Conservation (phyloP, 2,329 filamentous ascomycete genomes). For the Elsinoe ampelina region DNA sequence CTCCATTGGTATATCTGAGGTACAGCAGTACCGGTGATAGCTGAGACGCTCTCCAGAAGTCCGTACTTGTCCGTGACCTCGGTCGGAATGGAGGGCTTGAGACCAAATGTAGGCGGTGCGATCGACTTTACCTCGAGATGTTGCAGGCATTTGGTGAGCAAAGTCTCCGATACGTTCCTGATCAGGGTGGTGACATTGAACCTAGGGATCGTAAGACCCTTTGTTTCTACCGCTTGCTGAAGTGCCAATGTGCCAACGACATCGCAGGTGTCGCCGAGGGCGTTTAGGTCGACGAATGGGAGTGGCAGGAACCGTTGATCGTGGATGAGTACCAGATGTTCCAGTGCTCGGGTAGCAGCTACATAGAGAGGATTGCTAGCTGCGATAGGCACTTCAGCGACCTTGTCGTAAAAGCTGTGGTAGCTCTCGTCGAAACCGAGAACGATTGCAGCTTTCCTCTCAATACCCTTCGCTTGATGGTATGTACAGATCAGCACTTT, state of each 20-base stretch:
- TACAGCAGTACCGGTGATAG: neutral
- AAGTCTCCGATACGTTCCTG: neutral
- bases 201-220: no score
- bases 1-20: neutral
- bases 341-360: neutral
- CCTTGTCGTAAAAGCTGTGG: neutral
- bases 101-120: neutral
- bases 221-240: neutral
- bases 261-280: neutral
- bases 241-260: neutral
- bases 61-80: neutral
- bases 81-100: neutral
- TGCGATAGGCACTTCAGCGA: neutral
- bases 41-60: neutral
- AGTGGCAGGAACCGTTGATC: neutral
- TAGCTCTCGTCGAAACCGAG: neutral
- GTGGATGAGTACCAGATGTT: neutral
- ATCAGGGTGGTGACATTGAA: no score
- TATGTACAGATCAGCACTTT: neutral
- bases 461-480: neutral
- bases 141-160: neutral
- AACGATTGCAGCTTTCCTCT: neutral
- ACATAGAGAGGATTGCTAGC: neutral
- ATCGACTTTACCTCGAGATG: neutral
- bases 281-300: neutral